Base-by-base conservation (phyloP, 2,329 filamentous ascomycete species). In the Chlorencoelia australis region DNA sequence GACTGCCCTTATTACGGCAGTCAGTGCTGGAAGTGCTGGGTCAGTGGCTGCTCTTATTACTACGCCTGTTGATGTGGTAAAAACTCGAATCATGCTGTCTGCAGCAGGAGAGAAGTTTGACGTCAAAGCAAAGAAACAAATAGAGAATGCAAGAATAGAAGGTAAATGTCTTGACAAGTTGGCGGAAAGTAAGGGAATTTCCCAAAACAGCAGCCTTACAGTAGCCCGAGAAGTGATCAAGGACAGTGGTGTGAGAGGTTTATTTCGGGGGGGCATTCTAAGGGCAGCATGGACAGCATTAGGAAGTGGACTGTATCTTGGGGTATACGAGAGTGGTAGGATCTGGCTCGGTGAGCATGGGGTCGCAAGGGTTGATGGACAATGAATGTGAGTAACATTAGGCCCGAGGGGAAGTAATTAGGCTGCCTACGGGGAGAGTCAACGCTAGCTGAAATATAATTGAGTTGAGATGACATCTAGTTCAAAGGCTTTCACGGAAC, bases 1-100 rank as follows among this genome's bases (percentile, higher is more conserved):
- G 59, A 79, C 78, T 16, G 83, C 75, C 0, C 39, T 71, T 2
- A 72, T 89, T 28, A 91, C 84, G 1, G 85, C 81, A 0, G 39
- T 71, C 3, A 83, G 82, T 53, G 87, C 86, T 0, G 84, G 79
- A 2, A 58, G 70, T 11, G 83, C 86, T 0, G 87, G 87, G 0
- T 74, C 75, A 5, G 58, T 89, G 7, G 79, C 86, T 0, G 82
- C 87, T 1, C 71, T 83, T 7, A 57, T 91, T n/a, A 94, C 87
- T 2, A 94, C 87, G 33, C 88, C 88, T 0, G 75, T 87, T 37
- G 88, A 94, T 58, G 85, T 94, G 7, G 73, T 94, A 16, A 94
- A 94, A 65, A 94, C 87, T 45, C 65, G 84, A 33, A 82, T 94
- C 60, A 94, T 94, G 87, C 65, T 94, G 17, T 68, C 71, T 19